These are phyloP conservation scores for Streptanthus diversifolius DNA, from an alignment of 345 rosid genomes.

Conservation along the genomic window DNA sequence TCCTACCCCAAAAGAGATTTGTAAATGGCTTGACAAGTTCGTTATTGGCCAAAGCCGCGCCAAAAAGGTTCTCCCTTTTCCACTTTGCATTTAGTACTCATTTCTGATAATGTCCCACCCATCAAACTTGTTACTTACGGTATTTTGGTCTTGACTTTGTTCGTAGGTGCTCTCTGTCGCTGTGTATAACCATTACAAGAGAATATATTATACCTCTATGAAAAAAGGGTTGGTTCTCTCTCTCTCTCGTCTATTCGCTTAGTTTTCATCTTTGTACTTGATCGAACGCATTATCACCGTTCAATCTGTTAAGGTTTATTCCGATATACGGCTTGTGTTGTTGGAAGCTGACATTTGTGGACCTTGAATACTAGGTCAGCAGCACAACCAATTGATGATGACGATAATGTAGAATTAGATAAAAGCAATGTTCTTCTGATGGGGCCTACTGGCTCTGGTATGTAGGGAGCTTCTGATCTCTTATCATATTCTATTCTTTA, in stretches of 20 bases:
- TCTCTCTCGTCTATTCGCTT: conserved; percentile 18
- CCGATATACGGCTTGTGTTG: not conserved
- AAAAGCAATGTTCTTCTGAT: conserved; percentile 94
- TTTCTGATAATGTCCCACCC: not conserved
- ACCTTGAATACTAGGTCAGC: conserved; percentile 69
- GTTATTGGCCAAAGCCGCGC: conserved; percentile 83
- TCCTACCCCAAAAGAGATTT: conserved; percentile 88
- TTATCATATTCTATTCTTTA: not conserved
- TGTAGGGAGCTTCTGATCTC: conserved; percentile 5
- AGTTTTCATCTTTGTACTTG: not conserved
- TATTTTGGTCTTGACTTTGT: conserved; percentile 16
- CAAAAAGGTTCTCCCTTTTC: conserved; percentile 58
- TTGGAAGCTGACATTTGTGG: conserved; percentile 38
- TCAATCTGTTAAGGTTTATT: not conserved
- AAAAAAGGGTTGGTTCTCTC: conserved; percentile 62
- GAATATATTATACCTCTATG: conserved; percentile 64
- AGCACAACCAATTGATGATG: conserved; percentile 64
- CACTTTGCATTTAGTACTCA: not conserved
- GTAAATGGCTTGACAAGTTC: conserved; percentile 80
- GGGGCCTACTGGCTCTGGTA: conserved; percentile 99
- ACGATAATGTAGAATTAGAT: conserved; percentile 80
- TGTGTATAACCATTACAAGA: conserved; percentile 92
- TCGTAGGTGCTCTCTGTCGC: conserved; percentile 89
- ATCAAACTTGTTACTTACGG: not conserved
- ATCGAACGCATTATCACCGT: not conserved